phyloP scores from a whole-genome alignment of 2,329 filamentous ascomycete genomes.

The Aspergillus sp. region DNA sequence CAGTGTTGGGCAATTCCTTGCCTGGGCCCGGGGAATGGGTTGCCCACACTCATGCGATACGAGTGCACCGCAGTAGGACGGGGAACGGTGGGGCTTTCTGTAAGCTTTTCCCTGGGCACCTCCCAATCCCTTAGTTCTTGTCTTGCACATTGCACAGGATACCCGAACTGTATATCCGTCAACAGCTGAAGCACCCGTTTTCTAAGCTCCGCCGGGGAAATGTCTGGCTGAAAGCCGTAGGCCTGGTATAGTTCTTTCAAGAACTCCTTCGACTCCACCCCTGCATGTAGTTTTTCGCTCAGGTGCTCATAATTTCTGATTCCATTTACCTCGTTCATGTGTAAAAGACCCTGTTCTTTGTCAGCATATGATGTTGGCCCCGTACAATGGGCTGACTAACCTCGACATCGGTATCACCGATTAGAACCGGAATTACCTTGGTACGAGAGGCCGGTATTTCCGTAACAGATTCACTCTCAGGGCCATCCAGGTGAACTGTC shows the following conservation, averaged over 20 bases:
- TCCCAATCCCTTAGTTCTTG: constrained; percentile 3
- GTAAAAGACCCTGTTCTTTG: background rate
- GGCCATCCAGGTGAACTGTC: background rate
- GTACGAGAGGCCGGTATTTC: background rate
- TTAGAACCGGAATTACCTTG: background rate
- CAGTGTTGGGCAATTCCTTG: constrained; percentile 4
- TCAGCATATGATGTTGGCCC: background rate
- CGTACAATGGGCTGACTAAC: background rate
- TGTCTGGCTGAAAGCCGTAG: background rate
- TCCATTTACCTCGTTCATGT: background rate
- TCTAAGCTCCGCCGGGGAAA: background rate
- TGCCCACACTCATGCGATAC: constrained; percentile 3
- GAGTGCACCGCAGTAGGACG: background rate
- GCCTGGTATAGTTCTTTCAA: background rate
- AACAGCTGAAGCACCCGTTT: background rate
- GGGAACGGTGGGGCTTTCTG: background rate
- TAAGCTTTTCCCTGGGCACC: background rate
- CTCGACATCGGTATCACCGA: constrained; percentile 5
- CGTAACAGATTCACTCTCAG: accelerated
- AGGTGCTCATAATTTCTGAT: background rate
- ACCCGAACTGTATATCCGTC: constrained; percentile 5
- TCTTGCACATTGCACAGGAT: background rate
- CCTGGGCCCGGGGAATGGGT: background rate
- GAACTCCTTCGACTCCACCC: background rate
- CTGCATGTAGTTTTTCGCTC: background rate